These are phyloP conservation scores for Drechslerella coelobrocha DNA, from an alignment of 2,329 filamentous ascomycete genomes.

Conservation along the genomic window DNA sequence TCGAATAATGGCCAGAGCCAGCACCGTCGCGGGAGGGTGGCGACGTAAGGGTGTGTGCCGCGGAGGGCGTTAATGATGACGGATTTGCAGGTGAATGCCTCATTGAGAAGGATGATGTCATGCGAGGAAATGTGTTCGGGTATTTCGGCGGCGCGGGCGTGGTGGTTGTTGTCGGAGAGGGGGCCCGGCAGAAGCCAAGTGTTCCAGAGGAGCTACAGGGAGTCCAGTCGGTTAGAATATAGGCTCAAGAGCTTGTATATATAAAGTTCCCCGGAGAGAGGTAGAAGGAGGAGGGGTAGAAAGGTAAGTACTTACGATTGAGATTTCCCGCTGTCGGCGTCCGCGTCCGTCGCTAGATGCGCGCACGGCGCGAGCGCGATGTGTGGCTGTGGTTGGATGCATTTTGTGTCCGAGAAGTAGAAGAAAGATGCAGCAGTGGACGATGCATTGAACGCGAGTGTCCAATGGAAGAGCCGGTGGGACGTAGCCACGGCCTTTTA, in stretches of 20 bases:
- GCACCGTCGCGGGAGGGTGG: conserved; percentile 40
- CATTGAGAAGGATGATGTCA: conserved; percentile 45
- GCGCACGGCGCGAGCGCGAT: conserved; percentile 21
- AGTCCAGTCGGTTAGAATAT: neutral
- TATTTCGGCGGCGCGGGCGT: conserved; percentile 37
- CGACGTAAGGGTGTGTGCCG: conserved; percentile 38
- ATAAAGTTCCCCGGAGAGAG: neutral
- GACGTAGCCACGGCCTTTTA: neutral
- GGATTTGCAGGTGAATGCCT: conserved; percentile 37
- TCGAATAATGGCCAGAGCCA: conserved; percentile 48
- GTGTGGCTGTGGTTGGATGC: conserved; percentile 19
- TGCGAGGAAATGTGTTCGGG: conserved; percentile 31
- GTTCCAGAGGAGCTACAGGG: conserved; percentile 43
- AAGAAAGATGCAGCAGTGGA: conserved; percentile 18
- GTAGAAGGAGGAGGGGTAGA: neutral
- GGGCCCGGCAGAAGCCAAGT: conserved; percentile 42
- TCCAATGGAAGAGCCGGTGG: conserved; percentile 20
- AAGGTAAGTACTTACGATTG: conserved; percentile 33
- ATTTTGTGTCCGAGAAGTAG: conserved; percentile 16
- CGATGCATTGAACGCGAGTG: conserved; percentile 18
- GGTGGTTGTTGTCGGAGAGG: conserved; percentile 42
- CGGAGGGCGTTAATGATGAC: conserved; percentile 41
- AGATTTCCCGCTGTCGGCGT: conserved; percentile 24
- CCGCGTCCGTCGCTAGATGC: neutral
- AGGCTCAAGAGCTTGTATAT: too few species aligned